phyloP scores from a whole-genome alignment of 78 protist genomes.

The Dictyostelium citrinum region DNA sequence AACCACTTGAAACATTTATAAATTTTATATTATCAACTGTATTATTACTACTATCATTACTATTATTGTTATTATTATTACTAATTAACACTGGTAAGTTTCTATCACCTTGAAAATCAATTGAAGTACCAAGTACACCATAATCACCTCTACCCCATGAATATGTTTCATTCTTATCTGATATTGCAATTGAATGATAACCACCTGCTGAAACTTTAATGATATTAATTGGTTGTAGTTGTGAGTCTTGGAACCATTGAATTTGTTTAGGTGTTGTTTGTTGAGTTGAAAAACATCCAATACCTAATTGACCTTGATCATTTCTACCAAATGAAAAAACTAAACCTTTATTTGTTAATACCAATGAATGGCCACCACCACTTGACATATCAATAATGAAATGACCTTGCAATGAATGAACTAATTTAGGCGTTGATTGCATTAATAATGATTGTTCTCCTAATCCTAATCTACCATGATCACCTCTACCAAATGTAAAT shows the following conservation, averaged over 20 bases:
- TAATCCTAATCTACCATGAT: slow-evolving; percentile 55
- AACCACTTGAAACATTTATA: slow-evolving; percentile 17
- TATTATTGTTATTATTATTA: not conserved
- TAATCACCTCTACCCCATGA: slow-evolving; percentile 52
- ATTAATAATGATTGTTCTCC: not conserved
- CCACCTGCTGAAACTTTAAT: slow-evolving; percentile 51
- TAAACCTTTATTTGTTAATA: slow-evolving; percentile 9
- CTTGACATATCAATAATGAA: not conserved
- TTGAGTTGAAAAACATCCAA: slow-evolving; percentile 3
- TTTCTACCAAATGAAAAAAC: slow-evolving; percentile 59
- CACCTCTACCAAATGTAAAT: slow-evolving; percentile 67
- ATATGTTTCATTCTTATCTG: not conserved
- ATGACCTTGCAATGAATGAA: slow-evolving; percentile 7
- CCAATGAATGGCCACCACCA: slow-evolving; percentile 71
- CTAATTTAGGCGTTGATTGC: slow-evolving; percentile 22
- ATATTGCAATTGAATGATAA: slow-evolving; percentile 60
- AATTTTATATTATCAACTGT: not conserved
- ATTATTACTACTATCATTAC: not conserved
- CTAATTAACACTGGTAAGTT: not conserved
- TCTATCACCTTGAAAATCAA: not conserved
- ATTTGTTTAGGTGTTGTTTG: slow-evolving; percentile 40
- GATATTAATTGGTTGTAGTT: not conserved
- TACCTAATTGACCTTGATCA: slow-evolving; percentile 54
- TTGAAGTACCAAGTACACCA: slow-evolving; percentile 23
- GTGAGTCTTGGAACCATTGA: not conserved